phyloP scores from a whole-genome alignment of 768 basidiomycete genomes.

The Rhodotorula paludigena region DNA sequence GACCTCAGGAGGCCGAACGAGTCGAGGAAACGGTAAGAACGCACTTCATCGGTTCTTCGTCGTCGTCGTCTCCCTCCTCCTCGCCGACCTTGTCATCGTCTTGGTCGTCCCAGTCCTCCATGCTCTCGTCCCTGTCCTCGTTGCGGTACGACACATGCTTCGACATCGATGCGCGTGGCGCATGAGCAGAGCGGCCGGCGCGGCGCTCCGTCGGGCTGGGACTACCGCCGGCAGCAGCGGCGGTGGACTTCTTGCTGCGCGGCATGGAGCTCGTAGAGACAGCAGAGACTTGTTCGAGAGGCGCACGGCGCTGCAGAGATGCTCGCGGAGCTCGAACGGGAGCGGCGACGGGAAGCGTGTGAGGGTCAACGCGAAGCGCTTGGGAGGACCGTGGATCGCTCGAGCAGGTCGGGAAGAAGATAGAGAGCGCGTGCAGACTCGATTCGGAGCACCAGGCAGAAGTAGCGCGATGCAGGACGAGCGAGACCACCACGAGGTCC shows the following conservation, averaged over 20 bases:
- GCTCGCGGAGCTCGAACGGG: too few species aligned
- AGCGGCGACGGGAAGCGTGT: too few species aligned
- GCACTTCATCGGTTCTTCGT: conserved; percentile 2
- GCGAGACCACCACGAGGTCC: too few species aligned
- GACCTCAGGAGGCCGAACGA: too few species aligned
- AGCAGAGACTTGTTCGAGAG: neutral
- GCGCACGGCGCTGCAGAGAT: too few species aligned
- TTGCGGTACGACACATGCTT: conserved; percentile 3
- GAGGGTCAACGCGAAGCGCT: too few species aligned
- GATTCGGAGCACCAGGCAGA: too few species aligned
- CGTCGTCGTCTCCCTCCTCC: conserved; percentile 7
- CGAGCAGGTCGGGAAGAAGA: too few species aligned
- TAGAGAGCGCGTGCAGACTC: too few species aligned
- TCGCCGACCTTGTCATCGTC: neutral
- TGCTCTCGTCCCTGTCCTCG: neutral
- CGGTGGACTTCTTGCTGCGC: neutral
- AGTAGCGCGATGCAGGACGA: too few species aligned
- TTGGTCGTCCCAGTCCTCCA: neutral
- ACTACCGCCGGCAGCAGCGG: neutral
- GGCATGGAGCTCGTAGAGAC: neutral
- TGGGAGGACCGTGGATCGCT: too few species aligned
- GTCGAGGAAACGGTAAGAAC: neutral
- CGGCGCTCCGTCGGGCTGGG: neutral
- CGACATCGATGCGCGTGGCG: neutral
- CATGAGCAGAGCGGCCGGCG: too few species aligned